Evolutionary conservation across 306 rosid species (phyloP).

Genomic region (Gleditsia sinensis): DNA sequence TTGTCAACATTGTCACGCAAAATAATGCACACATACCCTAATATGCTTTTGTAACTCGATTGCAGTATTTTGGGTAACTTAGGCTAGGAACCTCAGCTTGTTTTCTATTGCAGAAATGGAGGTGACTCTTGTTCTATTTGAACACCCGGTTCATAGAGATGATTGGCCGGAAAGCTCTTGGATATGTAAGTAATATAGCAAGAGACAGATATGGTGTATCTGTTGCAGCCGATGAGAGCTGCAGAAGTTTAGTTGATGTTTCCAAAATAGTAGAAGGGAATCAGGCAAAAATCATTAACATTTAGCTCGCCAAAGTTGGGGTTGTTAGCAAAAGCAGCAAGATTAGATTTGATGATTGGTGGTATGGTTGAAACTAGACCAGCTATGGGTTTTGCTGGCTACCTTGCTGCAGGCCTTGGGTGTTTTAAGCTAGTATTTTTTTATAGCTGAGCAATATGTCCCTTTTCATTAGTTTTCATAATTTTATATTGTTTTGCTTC

Average conservation of each 20-base stretch:
- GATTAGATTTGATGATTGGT: conserved; percentile 58
- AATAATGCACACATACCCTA: conserved; percentile 22
- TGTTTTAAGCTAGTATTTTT: no score
- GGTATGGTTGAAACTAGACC: conserved; percentile 71
- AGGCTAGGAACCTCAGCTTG: conserved; percentile 17
- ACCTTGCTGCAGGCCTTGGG: conserved; percentile 59
- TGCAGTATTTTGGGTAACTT: conserved; percentile 5
- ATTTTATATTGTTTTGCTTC: no score
- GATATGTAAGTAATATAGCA: conserved; percentile 60
- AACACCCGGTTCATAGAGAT: conserved; percentile 93
- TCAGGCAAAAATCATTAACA: no score
- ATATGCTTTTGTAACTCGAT: not conserved
- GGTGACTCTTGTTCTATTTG: conserved; percentile 77
- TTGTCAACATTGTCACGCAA: conserved; percentile 9
- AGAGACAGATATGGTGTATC: conserved; percentile 72
- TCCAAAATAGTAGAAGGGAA: conserved; percentile 63
- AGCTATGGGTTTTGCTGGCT: conserved; percentile 70
- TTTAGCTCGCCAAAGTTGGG: no score
- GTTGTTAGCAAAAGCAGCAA: conserved; percentile 29
- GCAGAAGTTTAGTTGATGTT: no score
- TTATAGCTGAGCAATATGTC: no score
- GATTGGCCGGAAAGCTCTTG: conserved; percentile 97
- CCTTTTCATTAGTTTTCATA: no score
- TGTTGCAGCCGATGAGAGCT: conserved; percentile 94
- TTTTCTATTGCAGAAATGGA: conserved; percentile 62